Base-by-base conservation (phyloP, 2,329 filamentous ascomycete species). In the Neofusicoccum parvum region DNA sequence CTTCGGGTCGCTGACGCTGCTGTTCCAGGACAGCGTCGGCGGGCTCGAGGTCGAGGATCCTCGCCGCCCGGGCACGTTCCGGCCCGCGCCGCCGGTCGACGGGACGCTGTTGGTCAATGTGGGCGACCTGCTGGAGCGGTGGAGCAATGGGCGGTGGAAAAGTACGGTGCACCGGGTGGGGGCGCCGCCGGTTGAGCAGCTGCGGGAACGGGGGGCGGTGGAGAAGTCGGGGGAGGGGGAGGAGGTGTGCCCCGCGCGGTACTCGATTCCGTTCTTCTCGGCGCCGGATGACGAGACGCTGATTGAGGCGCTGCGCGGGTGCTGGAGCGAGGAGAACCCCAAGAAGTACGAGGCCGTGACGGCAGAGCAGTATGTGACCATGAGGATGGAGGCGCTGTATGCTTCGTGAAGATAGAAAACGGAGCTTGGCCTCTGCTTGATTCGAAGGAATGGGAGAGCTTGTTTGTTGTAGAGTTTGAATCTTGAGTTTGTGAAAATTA, bases 21-120 rank as follows among this genome's bases (percentile, higher is more conserved):
- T 81, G 1, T 81, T 80, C 66, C 79, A 81, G 62, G 79, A 81
- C 56, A 59, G 64, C 1, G 77, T 78, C 23, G 80, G 78, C 11
- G 79, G 79, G 1, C 70, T 81, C 3, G 77, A 81, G 66, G 68
- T 80, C 14, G 73, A 77, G 65, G 72, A 76, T 67, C 75, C 75
- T 15, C 48, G 69, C 0, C 23, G 63, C 1, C 68, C 68, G 1
- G 77, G 74, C 0, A 65, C 15, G 2, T 80, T 77, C 43, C 65
- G 72, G 0, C 66, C 70, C 3, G 79, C 72, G 3, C 67, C 69
- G 12, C 73, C 77, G 0, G 65, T 80, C 11, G 66, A 71, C 2
- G 74, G 69, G 2, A 71, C 74, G 0, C 74, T 79, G 62, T 67
- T 80, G 27, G 75, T 80, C 23, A 80, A 80, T 65, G 70, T 80